Percentiles rank a stretch among this genome's conserved stretches.
These are phyloP conservation scores for Dothideomycetidae sp. DNA, from an alignment of 2,329 filamentous ascomycete species.

Conservation along the genomic window DNA sequence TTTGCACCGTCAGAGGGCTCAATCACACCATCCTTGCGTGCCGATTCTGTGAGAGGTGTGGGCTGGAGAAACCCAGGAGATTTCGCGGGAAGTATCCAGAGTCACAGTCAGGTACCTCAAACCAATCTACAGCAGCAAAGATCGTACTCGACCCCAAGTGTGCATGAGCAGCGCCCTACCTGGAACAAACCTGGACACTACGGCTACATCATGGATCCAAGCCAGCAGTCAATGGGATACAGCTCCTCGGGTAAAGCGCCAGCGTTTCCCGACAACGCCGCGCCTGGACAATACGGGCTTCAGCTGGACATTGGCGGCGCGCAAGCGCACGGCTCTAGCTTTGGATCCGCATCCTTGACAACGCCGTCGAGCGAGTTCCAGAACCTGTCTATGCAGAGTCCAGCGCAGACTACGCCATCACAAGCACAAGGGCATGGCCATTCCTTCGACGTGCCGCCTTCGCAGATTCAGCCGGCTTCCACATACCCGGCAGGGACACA, in stretches of 20 bases:
- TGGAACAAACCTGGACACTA: conserved; percentile 3
- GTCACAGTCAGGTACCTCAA: conserved; percentile 1
- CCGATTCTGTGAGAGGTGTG: conserved; percentile 2
- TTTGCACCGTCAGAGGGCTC: conserved; percentile 5
- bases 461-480: conserved; percentile 4
- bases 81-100: background rate
- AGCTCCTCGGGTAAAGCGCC: conserved; percentile 3
- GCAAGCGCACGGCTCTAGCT: conserved; percentile 2
- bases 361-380: conserved; percentile 8
- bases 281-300: conserved; percentile 2
- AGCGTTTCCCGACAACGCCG: background rate
- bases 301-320: background rate
- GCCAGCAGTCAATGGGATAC: conserved; percentile 4
- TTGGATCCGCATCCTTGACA: conserved; percentile 2
- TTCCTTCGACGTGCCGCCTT: conserved; percentile 1
- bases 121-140: conserved; percentile 1
- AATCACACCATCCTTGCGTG: conserved; percentile 1
- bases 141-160: conserved; percentile 6
- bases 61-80: conserved; percentile 6
- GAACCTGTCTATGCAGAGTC: conserved; percentile 9
- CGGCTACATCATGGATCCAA: conserved; percentile 6
- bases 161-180: conserved; percentile 4
- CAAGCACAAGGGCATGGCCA: conserved; percentile 5
- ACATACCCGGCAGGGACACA: conserved; percentile 1
- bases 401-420: conserved; percentile 2